A percentile compares a stretch with the other conserved stretches of the same genome.
Conservation (phyloP, 2,329 filamentous ascomycete species). For the Calonectria crousiana region DNA sequence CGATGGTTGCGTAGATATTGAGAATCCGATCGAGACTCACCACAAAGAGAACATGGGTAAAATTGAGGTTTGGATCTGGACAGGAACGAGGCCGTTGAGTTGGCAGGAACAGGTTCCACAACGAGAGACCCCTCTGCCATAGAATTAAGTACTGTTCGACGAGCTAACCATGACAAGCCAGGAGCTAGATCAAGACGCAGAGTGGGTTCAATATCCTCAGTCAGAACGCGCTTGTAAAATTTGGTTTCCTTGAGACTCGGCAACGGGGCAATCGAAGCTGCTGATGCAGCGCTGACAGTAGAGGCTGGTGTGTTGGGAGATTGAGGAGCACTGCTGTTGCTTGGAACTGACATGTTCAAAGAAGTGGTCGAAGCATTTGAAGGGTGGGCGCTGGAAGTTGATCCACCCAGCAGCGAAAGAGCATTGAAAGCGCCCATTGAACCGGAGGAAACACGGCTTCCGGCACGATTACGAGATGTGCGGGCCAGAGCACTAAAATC, state of each 20-base stretch:
- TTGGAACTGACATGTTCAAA: constrained; percentile 61
- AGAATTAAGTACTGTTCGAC: constrained; percentile 84
- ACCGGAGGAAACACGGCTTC: constrained; percentile 78
- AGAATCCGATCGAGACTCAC: constrained; percentile 80
- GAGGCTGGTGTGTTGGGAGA: constrained; percentile 71
- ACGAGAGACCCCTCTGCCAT: constrained; percentile 88
- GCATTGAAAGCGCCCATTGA: constrained; percentile 68
- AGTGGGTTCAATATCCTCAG: constrained; percentile 95
- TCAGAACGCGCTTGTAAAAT: constrained; percentile 91
- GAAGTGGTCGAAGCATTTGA: constrained; percentile 73
- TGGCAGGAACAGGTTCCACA: constrained; percentile 85
- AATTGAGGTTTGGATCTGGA: constrained; percentile 64
- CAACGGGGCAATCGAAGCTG: constrained; percentile 49
- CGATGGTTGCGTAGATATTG: constrained; percentile 83
- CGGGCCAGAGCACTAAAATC: constrained; percentile 86
- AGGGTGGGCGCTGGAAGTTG: constrained; percentile 60
- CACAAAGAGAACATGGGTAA: constrained; percentile 87
- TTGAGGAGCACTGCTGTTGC: constrained; percentile 66
- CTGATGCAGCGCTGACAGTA: constrained; percentile 59
- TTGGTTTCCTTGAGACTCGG: constrained; percentile 87
- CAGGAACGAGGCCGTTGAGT: constrained; percentile 63
- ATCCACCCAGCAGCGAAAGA: constrained; percentile 57
- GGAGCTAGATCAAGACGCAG: constrained; percentile 90
- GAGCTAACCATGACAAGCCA: constrained; percentile 92
- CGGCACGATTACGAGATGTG: constrained; percentile 70